Evolutionary conservation across 306 rosid species (phyloP), one percentile per base, ranked within the genome.

Genomic region (Pyrus communis): DNA sequence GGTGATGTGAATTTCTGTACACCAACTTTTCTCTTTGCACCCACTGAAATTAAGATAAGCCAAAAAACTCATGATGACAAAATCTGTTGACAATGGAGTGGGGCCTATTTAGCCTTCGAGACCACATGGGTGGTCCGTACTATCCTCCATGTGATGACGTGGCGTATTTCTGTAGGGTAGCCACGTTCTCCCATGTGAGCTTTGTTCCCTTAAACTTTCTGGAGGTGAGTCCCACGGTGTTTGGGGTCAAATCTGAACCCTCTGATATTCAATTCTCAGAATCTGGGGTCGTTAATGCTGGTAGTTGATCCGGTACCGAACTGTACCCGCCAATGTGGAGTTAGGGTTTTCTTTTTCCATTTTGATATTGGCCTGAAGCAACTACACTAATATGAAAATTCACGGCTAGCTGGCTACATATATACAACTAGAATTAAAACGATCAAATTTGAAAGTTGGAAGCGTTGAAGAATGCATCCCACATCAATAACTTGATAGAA

Each of bases 101-200:
- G 22, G 52, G 25, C 2, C 27, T 49, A 15, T 17, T 25, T 5
- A 21, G 46, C 21, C 11, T 11, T 35, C 40, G 13, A n/a, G 77
- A 55, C 71, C 87, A 89, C 92, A 85, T 89, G 89, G 82, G 81
- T 80, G 83, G 77, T 75, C 86, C 93, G 97, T 88, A 88, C 86
- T 21, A 81, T 82, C 90, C 87, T 82, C 75, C 60, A 68, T 21
- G 74, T 42, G 85, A 40, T 78, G 89, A 92, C 86, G 77, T 75
- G 89, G 86, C 35, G 73, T 70, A 15, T 71, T 54, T 59, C 15
- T 15, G 33, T 22, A 49, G 75, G 69, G 63, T 67, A 35, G 52
- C 61, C 95, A 92, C 61, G 96, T 87, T 88, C 78, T 35, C 78
- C 84, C 97, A 92, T 85, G 97, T 92, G 96, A 75, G 55, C 21